Base-by-base conservation (phyloP, 345 rosid species). In the Tarenaya hassleriana region DNA sequence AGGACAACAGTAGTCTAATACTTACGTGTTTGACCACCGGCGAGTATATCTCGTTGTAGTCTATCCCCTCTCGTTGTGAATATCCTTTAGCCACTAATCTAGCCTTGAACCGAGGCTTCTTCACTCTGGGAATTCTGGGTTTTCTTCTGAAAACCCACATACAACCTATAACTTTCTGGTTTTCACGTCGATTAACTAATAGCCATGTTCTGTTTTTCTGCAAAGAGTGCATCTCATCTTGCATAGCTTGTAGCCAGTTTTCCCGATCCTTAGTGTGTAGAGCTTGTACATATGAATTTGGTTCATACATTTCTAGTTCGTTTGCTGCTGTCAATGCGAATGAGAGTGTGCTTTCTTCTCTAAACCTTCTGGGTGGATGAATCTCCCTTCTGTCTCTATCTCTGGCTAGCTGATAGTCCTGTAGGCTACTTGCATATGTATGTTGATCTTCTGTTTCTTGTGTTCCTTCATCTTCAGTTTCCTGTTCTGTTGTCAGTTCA, bases 351-450 rank as follows among this genome's bases (percentile, higher is more conserved):
- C n/a, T n/a, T n/a, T n/a, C n/a, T n/a, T n/a, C n/a, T n/a, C n/a
- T n/a, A n/a, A n/a, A 48, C 1, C n/a, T n/a, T n/a, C 39, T 16
- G 0, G 4, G n/a, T 0, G 35, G 11, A 0, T 0, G 14, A 0
- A 35, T 4, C 0, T 21, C 13, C 16, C 40, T 58, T 4, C 13
- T 46, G 1, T 0, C 34, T 19, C 34, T 34, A 1, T 56, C 51
- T 1, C 42, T 0, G 0, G 4, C 58, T 10, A 40, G 4, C 0
- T 50, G 55, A 4, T 34, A 50, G 20, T 16, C n/a, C n/a, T n/a
- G n/a, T n/a, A n/a, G n/a, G n/a, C n/a, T n/a, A n/a, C n/a, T n/a
- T n/a, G n/a, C n/a, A n/a, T n/a, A n/a, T n/a, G n/a, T n/a, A n/a
- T n/a, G n/a, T n/a, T n/a, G n/a, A n/a, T n/a, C n/a, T n/a, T n/a